Evolutionary conservation across 441 rosid genomes (phyloP), one percentile per base, ranked within the genome.

Genomic region (Euphorbia corollata): DNA sequence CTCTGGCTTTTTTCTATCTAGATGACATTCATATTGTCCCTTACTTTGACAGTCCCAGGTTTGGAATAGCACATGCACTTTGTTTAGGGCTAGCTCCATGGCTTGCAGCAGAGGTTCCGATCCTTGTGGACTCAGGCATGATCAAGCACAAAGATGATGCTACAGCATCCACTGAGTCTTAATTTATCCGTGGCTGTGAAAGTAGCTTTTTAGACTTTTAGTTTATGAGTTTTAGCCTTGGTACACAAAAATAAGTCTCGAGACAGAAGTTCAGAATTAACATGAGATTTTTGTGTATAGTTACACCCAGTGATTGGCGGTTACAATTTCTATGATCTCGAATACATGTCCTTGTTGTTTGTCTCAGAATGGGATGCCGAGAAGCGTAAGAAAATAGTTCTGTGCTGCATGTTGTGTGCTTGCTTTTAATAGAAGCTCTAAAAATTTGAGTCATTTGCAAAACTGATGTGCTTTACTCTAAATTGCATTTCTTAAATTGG

Each of bases 81-180:
- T 92, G 98, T 76, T 76, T 88, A 84, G 98, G 98, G 18, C 96
- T 92, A 23, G 98, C 98, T 64, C 98, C 98, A 61, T 90, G 97
- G 97, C 92, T 92, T 19, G 98, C 98, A 19, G 97, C 98, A 62
- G 98, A 92, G 83, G 78, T 90, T 74, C 98, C 98, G 18, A 73
- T 90, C 69, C 96, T 92, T 24, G 97, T 92, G 55, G 97, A 92
- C 65, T 90, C 97, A 4, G 97, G 98, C 68, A 87, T 86, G 91
- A 87, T 90, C 64, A 92, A 90, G 87, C 98, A 92, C 86, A 90
- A 90, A 72, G 98, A 90, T 74, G 97, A 90, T 48, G 82, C 89
- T 2, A 62, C 91, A 36, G 63, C 94, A 7, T 77, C 91, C 45
- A 75, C 58, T 7, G 97, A 82, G 68, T 70, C 89, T 20, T 86